Evolutionary conservation across 2,329 filamentous ascomycete species (phyloP).

Genomic region (Trichoderma gracile): DNA sequence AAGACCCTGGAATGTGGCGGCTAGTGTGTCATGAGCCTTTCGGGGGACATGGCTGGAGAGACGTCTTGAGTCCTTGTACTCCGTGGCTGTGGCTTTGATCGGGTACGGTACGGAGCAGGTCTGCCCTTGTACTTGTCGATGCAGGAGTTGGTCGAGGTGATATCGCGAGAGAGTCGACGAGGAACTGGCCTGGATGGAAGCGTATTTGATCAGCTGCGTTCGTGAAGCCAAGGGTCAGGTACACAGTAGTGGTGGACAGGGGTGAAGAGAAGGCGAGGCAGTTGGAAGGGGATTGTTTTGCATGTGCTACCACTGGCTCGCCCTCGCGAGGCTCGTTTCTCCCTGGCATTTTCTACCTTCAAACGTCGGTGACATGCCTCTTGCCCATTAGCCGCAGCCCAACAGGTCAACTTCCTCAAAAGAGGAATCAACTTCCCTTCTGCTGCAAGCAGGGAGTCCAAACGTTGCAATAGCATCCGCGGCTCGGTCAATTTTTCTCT

Average conservation of each 20-base stretch:
- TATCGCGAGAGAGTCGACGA: too few relatives aligned
- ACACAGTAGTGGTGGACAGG: background rate
- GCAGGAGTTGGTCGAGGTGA: too few relatives aligned
- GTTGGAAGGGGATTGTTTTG: background rate
- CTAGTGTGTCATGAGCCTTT: constrained; percentile 18
- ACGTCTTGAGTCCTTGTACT: constrained; percentile 4
- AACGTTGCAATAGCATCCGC: background rate
- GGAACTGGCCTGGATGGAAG: background rate
- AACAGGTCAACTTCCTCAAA: background rate
- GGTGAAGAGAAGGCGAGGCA: background rate
- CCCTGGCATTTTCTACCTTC: background rate
- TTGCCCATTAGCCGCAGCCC: background rate
- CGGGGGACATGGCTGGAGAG: constrained; percentile 1
- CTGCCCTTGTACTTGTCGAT: too few relatives aligned
- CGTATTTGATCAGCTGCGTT: background rate
- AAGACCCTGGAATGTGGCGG: constrained; percentile 16
- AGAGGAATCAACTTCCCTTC: constrained; percentile 20
- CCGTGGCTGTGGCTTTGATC: background rate
- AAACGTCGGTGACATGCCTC: background rate
- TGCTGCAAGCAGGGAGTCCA: constrained; percentile 8
- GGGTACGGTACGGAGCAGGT: constrained; percentile 1
- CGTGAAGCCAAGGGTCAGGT: background rate
- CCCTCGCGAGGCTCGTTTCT: background rate
- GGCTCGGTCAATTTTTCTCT: background rate
- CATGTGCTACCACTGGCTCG: constrained; percentile 11